Percentiles rank a stretch among this genome's conserved stretches.
phyloP scores from a whole-genome alignment of 345 rosid species.

The Pugionium cornutum region DNA sequence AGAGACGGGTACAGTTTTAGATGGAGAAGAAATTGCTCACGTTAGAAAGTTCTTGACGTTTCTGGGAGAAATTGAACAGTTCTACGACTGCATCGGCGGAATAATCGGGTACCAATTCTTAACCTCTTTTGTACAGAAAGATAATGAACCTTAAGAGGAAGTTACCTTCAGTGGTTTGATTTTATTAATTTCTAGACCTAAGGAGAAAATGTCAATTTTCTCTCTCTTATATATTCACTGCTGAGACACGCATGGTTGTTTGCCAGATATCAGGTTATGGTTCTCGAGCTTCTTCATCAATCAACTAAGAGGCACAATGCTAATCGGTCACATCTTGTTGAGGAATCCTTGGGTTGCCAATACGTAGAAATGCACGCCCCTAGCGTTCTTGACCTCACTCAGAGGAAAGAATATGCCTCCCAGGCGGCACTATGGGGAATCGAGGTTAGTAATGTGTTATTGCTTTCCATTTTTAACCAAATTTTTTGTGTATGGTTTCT shows the following conservation, averaged over 20 bases:
- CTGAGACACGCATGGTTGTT: conserved; percentile 34
- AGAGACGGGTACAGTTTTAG: conserved; percentile 39
- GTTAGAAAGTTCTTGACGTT: conserved; percentile 54
- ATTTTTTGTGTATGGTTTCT: conserved; percentile 25
- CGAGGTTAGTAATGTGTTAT: conserved; percentile 52
- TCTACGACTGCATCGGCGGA: conserved; percentile 93
- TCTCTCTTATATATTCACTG: conserved; percentile 15
- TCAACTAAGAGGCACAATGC: conserved; percentile 49
- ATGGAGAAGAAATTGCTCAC: conserved; percentile 48
- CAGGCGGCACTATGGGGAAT: conserved; percentile 97
- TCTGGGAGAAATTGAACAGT: conserved; percentile 65
- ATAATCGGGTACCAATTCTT: conserved; percentile 65
- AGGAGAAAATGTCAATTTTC: not conserved
- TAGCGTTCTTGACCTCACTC: conserved; percentile 70
- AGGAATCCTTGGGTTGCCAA: conserved; percentile 56
- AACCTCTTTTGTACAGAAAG: not conserved
- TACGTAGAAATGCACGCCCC: conserved; percentile 77
- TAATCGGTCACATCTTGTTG: conserved; percentile 43
- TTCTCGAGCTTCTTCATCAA: conserved; percentile 74
- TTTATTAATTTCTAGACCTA: not conserved
- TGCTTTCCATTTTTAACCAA: not conserved
- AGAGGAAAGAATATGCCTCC: conserved; percentile 65
- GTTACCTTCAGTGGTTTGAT: not conserved
- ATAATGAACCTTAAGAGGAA: not conserved
- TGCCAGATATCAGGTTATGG: conserved; percentile 80